phyloP scores from a whole-genome alignment of 805 yeast species.

The Candida dendrica region DNA sequence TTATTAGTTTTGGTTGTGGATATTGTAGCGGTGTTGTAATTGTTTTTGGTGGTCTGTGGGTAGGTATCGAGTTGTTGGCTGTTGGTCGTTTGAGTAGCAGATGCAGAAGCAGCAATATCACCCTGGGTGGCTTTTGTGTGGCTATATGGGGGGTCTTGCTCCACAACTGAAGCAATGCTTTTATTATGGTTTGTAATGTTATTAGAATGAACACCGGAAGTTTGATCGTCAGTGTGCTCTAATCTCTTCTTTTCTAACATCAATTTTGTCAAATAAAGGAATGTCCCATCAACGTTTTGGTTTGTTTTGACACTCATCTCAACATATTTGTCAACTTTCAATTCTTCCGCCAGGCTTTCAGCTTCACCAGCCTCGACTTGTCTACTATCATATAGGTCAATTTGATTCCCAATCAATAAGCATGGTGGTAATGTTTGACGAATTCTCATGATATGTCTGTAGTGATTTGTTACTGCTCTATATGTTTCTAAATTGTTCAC shows the following conservation, averaged over 20 bases:
- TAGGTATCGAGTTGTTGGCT: too few relatives aligned
- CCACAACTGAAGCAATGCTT: too few relatives aligned
- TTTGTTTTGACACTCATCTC: conserved; percentile 15
- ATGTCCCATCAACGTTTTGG: conserved; percentile 10
- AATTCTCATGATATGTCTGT: conserved; percentile 14
- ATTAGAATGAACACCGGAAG: too few relatives aligned
- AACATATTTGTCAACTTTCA: conserved; percentile 6
- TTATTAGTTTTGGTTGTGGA: too few relatives aligned
- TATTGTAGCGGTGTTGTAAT: too few relatives aligned
- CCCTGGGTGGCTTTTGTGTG: too few relatives aligned
- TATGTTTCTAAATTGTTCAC: conserved; percentile 10
- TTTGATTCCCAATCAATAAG: conserved; percentile 12
- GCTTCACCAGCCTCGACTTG: conserved; percentile 10
- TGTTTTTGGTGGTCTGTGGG: too few relatives aligned
- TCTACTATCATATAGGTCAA: conserved; percentile 7
- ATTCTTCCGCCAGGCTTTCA: conserved; percentile 9
- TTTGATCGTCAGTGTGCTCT: neutral
- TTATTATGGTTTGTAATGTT: too few relatives aligned
- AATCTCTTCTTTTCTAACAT: neutral
- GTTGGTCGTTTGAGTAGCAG: too few relatives aligned
- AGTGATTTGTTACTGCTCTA: conserved; percentile 4
- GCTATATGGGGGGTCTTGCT: too few relatives aligned
- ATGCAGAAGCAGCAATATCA: too few relatives aligned
- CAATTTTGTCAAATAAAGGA: conserved; percentile 4
- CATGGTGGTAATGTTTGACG: conserved; percentile 12